phyloP scores from a whole-genome alignment of 495 filamentous ascomycete genomes.

The Cercophora samala region DNA sequence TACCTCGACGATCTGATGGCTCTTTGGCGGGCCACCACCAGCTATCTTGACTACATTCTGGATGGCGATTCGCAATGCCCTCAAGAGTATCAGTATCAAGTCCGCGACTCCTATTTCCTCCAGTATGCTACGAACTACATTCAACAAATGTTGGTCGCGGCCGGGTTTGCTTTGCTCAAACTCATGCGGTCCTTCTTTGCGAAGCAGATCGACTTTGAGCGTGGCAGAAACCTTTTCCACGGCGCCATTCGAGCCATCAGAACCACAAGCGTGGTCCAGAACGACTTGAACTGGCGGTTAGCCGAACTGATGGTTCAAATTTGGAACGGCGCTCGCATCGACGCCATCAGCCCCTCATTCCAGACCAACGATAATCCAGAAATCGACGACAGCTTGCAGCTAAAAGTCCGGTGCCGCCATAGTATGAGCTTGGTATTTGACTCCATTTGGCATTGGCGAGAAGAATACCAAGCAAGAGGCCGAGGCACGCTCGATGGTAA shows the following conservation, averaged over 20 bases:
- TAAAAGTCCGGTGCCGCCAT: slow-evolving; percentile 85
- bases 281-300: slow-evolving; percentile 80
- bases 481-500: slow-evolving; percentile 75
- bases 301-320: slow-evolving; percentile 90
- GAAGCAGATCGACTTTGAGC: slow-evolving; percentile 65
- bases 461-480: slow-evolving; percentile 76
- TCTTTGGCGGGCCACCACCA: slow-evolving; percentile 70
- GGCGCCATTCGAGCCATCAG: slow-evolving; percentile 73
- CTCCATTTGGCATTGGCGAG: slow-evolving; percentile 89
- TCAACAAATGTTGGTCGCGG: slow-evolving; percentile 88
- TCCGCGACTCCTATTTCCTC: slow-evolving; percentile 50
- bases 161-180: slow-evolving; percentile 79
- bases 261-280: slow-evolving; percentile 71
- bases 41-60: slow-evolving; percentile 71
- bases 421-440: slow-evolving; percentile 93
- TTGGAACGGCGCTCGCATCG: slow-evolving; percentile 71
- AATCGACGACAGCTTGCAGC: slow-evolving; percentile 70
- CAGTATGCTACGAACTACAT: slow-evolving; percentile 80
- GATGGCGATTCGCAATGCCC: slow-evolving; percentile 41
- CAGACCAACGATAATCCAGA: slow-evolving; percentile 40
- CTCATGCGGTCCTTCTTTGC: slow-evolving; percentile 82
- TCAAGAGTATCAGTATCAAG: slow-evolving; percentile 28
- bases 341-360: slow-evolving; percentile 40
- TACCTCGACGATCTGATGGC: slow-evolving; percentile 75
- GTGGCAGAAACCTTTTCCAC: slow-evolving; percentile 72